phyloP scores from a whole-genome alignment of 2,329 filamentous ascomycete genomes.

The Sporothrix inflata region DNA sequence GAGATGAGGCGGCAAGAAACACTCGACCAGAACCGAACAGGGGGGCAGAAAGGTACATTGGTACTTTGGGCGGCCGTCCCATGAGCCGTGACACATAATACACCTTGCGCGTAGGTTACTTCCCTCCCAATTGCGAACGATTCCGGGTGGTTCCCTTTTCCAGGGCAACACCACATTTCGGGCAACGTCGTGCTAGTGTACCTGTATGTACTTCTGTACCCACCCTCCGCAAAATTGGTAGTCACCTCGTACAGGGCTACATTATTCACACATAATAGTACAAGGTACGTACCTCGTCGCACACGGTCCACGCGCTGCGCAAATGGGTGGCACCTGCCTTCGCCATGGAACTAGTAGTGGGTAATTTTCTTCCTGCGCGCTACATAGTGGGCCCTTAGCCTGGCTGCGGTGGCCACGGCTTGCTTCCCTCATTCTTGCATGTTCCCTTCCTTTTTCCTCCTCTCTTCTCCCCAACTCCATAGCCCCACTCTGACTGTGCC shows the following conservation, averaged over 20 bases:
- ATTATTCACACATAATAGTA: neutral
- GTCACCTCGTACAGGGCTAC: neutral
- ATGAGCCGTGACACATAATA: slow-evolving; percentile 33
- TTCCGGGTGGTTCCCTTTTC: slow-evolving; percentile 25
- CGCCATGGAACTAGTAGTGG: slow-evolving; percentile 17
- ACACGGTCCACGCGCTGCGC: slow-evolving; percentile 10
- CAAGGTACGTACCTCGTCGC: neutral
- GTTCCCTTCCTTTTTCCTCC: slow-evolving; percentile 16
- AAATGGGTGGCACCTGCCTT: slow-evolving; percentile 21
- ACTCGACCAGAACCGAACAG: neutral
- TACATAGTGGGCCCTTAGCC: slow-evolving; percentile 11
- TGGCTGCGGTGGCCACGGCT: slow-evolving; percentile 12
- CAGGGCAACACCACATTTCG: slow-evolving; percentile 20
- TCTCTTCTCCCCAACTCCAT: slow-evolving; percentile 4
- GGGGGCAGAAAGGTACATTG: slow-evolving; percentile 12
- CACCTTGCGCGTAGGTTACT: slow-evolving; percentile 28
- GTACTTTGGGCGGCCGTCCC: neutral
- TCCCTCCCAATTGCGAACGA: slow-evolving; percentile 20
- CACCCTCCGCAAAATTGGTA: neutral
- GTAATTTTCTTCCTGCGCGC: slow-evolving; percentile 21
- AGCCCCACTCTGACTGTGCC: slow-evolving; percentile 20
- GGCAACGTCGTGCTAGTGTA: neutral
- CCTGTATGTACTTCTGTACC: neutral
- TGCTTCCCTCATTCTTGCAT: slow-evolving; percentile 1
- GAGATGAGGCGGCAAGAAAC: slow-evolving; percentile 12